Evolutionary conservation across 169 alveolate genomes (phyloP), one percentile per base, ranked within the genome.

Genomic region (Plasmodium blacklocki): DNA sequence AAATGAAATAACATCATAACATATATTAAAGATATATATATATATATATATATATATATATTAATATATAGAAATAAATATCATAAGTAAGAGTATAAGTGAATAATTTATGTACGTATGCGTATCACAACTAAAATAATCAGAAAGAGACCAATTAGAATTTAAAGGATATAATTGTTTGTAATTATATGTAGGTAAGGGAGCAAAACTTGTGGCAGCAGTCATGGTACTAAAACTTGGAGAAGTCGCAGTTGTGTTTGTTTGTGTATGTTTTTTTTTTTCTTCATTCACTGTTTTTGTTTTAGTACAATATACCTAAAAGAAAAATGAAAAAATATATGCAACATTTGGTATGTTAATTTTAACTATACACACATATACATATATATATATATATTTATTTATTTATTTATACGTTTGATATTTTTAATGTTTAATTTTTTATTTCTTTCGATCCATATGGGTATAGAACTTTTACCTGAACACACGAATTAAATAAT

Each of bases 401-500:
- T 26, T 26, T 26, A 26, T 26, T 6, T 0, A 32, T 5, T 32
- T 32, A 32, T 32, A 32, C 9, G 9, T 32, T 32, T 32, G 45
- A 4, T 32, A 32, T 32, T 4, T 32, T 32, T 4, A 32, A 7
- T 32, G 45, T 32, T 32, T 32, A 56, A 56, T 56, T 56, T 15
- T 15, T 56, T 1, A 14, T 14, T 8, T 54, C 2, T 43, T 3
- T 74, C 0, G 26, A 23, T 2, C 4, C 9, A 18, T 26, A 15
- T 73, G 32, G 15, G 85, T 12, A 1, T 47, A 70, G 23, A 3
- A 6, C 21, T 32, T 56, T 56, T 21, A 86, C 92, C 75, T 86
- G 92, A 6, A 86, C 87, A 49, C 92, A 86, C 7, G 92, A 86
- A 32, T 86, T 86, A 56, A 86, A 86, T 6, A 86, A 32, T 14